Conservation (phyloP, 1,284 basidiomycete genomes). For the Marasmius oreades region DNA sequence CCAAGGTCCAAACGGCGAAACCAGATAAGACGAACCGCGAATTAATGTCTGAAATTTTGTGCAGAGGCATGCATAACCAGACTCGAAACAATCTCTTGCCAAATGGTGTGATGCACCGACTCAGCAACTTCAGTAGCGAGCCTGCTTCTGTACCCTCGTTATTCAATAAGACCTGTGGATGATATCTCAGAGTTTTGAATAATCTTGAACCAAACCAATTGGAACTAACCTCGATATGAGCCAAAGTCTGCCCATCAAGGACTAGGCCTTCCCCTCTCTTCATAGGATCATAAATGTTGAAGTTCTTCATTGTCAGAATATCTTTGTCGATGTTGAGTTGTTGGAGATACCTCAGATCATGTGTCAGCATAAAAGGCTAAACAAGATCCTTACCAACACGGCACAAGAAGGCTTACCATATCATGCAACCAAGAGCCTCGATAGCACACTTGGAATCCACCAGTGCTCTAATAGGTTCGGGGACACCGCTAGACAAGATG, state of each 20-base stretch:
- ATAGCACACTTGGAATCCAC: constrained; percentile 64
- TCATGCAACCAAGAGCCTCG: constrained; percentile 84
- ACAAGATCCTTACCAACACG: constrained; percentile 18
- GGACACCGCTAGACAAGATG: constrained; percentile 53
- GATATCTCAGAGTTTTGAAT: no score
- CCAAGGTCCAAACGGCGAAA: neutral
- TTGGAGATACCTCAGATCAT: constrained; percentile 66
- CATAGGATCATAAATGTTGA: constrained; percentile 96
- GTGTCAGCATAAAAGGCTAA: neutral
- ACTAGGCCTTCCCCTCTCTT: constrained; percentile 79
- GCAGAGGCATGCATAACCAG: constrained; percentile 90
- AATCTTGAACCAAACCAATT: no score
- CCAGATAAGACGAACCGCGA: constrained; percentile 53
- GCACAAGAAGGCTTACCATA: no score
- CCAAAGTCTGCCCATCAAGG: constrained; percentile 90
- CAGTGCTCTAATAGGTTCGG: constrained; percentile 74
- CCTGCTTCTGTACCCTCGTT: constrained; percentile 91
- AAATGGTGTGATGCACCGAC: constrained; percentile 85
- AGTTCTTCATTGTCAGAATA: constrained; percentile 89
- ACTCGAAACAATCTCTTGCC: constrained; percentile 92
- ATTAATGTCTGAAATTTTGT: constrained; percentile 80
- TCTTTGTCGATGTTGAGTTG: constrained; percentile 94
- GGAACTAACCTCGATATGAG: constrained; percentile 78
- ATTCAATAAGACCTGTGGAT: constrained; percentile 73
- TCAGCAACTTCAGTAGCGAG: constrained; percentile 79